Evolutionary conservation across 768 basidiomycete species (phyloP).

Genomic region (Galerina sulciceps): DNA sequence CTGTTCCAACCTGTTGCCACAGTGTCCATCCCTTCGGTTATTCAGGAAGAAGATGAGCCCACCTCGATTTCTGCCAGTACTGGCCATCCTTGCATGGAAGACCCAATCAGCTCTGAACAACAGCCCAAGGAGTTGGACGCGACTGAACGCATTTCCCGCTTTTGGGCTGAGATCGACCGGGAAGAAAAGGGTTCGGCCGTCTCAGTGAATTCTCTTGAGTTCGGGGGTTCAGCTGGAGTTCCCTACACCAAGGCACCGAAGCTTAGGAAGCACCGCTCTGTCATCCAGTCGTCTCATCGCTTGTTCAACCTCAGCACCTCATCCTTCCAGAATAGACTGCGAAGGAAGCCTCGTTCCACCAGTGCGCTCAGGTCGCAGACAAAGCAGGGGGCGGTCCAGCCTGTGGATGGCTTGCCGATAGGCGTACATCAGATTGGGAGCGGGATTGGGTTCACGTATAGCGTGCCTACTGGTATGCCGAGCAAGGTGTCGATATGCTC

Average conservation of each 20-base stretch:
- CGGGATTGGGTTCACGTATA: constrained; percentile 57
- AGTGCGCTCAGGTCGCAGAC: constrained; percentile 20
- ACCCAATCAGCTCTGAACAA: neutral
- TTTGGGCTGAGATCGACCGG: constrained; percentile 53
- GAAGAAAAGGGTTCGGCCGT: constrained; percentile 30
- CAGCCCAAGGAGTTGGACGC: constrained; percentile 7
- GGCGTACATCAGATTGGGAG: constrained; percentile 52
- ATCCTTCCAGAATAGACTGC: constrained; percentile 44
- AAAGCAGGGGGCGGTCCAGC: constrained; percentile 16
- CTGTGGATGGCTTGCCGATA: constrained; percentile 41
- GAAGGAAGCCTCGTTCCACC: constrained; percentile 39
- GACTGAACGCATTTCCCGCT: constrained; percentile 30
- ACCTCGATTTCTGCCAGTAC: constrained; percentile 12
- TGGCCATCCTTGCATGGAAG: neutral
- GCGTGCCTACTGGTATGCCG: constrained; percentile 29
- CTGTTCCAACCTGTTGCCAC: constrained; percentile 13
- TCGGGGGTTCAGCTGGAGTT: constrained; percentile 21
- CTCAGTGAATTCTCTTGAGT: constrained; percentile 23
- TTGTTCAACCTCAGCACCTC: constrained; percentile 35
- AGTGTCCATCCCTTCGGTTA: constrained; percentile 4
- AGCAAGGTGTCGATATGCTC: constrained; percentile 26
- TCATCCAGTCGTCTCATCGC: constrained; percentile 30
- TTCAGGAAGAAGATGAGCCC: constrained; percentile 23
- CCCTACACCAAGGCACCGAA: constrained; percentile 34
- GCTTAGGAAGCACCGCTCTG: constrained; percentile 42